phyloP scores from a whole-genome alignment of 805 yeast genomes.

The Nakazawaea molendinolei region DNA sequence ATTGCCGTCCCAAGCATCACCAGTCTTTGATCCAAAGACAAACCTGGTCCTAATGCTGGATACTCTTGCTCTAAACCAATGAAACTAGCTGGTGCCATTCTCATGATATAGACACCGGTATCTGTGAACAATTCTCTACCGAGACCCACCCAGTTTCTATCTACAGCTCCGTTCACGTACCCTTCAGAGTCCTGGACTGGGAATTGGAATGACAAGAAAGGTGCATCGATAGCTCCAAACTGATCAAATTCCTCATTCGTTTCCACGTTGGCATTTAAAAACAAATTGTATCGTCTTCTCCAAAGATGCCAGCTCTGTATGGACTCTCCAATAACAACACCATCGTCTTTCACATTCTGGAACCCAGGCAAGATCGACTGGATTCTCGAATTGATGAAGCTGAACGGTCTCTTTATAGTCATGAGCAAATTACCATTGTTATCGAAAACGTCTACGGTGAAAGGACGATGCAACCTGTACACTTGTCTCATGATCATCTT shows the following conservation, averaged over 20 bases:
- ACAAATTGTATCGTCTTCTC: conserved; percentile 84
- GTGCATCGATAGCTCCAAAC: conserved; percentile 84
- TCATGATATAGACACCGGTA: conserved; percentile 82
- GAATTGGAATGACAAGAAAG: conserved; percentile 80
- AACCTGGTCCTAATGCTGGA: conserved; percentile 35
- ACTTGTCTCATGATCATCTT: conserved; percentile 77
- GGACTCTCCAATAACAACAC: conserved; percentile 67
- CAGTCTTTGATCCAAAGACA: conserved; percentile 80
- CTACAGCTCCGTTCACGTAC: conserved; percentile 65
- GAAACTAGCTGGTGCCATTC: conserved; percentile 74
- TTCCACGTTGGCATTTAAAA: conserved; percentile 29
- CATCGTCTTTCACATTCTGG: conserved; percentile 33
- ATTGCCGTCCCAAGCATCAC: conserved; percentile 82
- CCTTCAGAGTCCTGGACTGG: conserved; percentile 60
- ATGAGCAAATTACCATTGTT: conserved; percentile 50
- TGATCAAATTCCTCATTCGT: conserved; percentile 47
- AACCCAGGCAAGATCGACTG: conserved; percentile 58
- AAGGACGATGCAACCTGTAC: conserved; percentile 82
- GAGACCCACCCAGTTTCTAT: conserved; percentile 92
- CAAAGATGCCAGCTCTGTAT: conserved; percentile 93
- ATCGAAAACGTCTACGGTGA: conserved; percentile 66
- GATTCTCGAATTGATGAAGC: conserved; percentile 84
- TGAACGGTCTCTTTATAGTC: conserved; percentile 76
- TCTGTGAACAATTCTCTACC: conserved; percentile 92
- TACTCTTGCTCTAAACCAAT: conserved; percentile 48